Base-by-base conservation (phyloP, 345 rosid species). In the Fremontodendron californicum region DNA sequence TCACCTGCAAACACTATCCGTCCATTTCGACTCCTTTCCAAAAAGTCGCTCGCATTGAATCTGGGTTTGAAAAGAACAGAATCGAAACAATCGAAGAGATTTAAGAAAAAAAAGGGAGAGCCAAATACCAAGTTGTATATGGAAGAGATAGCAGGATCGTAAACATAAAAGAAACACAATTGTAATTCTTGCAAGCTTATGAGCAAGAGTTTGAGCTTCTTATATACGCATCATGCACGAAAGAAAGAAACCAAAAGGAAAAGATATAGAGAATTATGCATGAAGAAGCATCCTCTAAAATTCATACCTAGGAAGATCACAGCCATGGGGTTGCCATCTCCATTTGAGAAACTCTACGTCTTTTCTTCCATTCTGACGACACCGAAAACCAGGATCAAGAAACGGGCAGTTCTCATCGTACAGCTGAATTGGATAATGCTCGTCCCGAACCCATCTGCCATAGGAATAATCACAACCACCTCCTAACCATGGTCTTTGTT, bases 261-360 rank as follows among this genome's bases (percentile, higher is more conserved):
- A n/a, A n/a, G n/a, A n/a, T n/a, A n/a, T n/a, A n/a, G n/a, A n/a
- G n/a, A n/a, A n/a, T n/a, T n/a, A n/a, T n/a, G 23, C 23, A n/a
- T 18, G 68, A 49, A 52, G 25, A 54, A n/a, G 25, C 2, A 8
- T n/a, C 3, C n/a, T 18, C 9, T 51, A 4, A 45, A 40, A 4
- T 23, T 0, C 7, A 40, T 89, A 93, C 99, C 97, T 83, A 16
- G 96, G 92, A 76, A 93, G 84, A 81, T 88, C 83, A 71, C 99
- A 92, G 55, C 90, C 86, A 27, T 92, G 63, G 11, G 98, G 97
- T 78, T 92, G 94, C 97, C 99, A 95, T 70, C 93, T 86, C 99
- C 99, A 93, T 31, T 86, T 86, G 27, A 80, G 93, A 82, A 83
- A 93, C 75, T 80, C 93, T 0, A 73, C 79, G 33, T 93, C 96